These are phyloP conservation scores for Ganoderma meredithae DNA, from an alignment of 1,284 basidiomycete species.

Conservation along the genomic window DNA sequence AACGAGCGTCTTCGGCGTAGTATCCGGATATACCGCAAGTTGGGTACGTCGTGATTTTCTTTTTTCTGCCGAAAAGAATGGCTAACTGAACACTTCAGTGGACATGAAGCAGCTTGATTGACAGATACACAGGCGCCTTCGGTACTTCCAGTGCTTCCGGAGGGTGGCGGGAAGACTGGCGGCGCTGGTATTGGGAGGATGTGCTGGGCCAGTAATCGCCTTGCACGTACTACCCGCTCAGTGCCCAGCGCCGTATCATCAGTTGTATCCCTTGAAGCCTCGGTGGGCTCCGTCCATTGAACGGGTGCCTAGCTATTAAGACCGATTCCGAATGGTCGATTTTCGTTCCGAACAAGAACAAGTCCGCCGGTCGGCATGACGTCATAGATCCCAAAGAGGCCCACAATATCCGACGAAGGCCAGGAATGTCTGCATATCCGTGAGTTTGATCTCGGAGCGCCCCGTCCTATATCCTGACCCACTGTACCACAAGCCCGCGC, in stretches of 20 bases:
- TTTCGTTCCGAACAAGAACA: not conserved
- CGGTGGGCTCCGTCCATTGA: not conserved
- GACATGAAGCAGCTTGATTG: not conserved
- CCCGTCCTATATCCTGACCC: not conserved
- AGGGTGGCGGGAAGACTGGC: not conserved
- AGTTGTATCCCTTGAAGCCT: not conserved
- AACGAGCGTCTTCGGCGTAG: not conserved
- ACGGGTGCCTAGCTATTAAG: not conserved
- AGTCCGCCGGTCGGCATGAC: not conserved
- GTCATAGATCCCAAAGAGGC: not conserved
- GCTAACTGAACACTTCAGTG: not conserved
- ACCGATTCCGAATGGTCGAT: not conserved
- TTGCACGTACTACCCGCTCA: not conserved
- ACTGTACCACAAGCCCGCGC: not conserved
- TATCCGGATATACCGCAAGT: not conserved
- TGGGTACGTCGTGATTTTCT: not conserved
- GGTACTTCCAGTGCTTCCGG: not conserved
- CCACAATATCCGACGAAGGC: slow-evolving; percentile 6
- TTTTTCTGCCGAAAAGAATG: not conserved
- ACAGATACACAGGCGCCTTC: not conserved
- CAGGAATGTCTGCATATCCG: not conserved
- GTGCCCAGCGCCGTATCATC: not conserved
- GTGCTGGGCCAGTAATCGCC: not conserved
- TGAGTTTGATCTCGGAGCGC: slow-evolving; percentile 1
- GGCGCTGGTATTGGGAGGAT: not conserved